Evolutionary conservation across 1,284 basidiomycete genomes (phyloP).

Genomic region (Cystobasidium sp.): DNA sequence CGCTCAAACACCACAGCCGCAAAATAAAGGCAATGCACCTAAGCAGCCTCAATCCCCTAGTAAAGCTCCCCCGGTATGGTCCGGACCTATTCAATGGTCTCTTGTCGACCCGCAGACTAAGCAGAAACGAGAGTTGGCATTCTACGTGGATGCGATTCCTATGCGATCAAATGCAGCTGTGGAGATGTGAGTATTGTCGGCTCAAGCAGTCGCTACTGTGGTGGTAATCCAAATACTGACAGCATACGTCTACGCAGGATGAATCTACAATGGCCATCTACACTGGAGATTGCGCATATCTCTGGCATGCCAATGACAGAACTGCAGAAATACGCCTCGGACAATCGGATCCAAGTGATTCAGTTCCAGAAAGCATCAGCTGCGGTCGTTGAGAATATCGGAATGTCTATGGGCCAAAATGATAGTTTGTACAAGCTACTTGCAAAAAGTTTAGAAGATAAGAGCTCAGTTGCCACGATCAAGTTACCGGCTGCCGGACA

Average conservation of each 20-base stretch:
- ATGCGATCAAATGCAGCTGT: constrained; percentile 34
- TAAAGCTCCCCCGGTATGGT: constrained; percentile 12
- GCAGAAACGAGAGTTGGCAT: constrained; percentile 35
- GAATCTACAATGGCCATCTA: constrained; percentile 37
- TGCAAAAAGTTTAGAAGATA: constrained; percentile 40
- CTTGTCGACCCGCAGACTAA: constrained; percentile 38
- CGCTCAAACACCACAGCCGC: constrained; percentile 6
- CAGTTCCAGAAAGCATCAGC: constrained; percentile 17
- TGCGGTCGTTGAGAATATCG: constrained; percentile 17
- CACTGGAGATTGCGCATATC: constrained; percentile 31
- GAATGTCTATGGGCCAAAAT: constrained; percentile 31
- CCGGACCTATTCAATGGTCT: constrained; percentile 34
- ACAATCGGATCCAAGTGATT: constrained; percentile 35
- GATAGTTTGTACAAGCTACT: constrained; percentile 40
- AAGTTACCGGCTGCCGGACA: constrained; percentile 11
- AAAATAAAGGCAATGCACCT: background rate
- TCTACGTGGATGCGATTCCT: constrained; percentile 40
- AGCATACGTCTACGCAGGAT: constrained; percentile 5
- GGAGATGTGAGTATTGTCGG: constrained; percentile 13
- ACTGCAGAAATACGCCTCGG: constrained; percentile 38
- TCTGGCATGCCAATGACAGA: constrained; percentile 38
- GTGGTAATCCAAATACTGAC: background rate
- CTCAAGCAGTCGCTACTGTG: background rate
- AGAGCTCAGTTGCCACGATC: constrained; percentile 34
- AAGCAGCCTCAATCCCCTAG: background rate